These are phyloP conservation scores for Fusarium sp. DNA, from an alignment of 2,329 filamentous ascomycete species.

Conservation along the genomic window DNA sequence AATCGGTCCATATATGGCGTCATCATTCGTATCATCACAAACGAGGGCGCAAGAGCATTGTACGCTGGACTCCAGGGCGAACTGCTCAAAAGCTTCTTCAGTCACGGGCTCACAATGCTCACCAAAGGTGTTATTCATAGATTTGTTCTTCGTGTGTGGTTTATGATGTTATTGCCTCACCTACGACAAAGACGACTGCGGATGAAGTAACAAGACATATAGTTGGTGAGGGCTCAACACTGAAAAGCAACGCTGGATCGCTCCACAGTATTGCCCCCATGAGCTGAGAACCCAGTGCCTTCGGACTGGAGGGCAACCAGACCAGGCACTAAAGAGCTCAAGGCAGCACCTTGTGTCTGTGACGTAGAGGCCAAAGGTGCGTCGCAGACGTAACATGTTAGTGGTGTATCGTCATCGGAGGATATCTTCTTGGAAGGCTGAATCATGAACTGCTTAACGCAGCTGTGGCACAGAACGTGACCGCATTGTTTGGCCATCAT, in stretches of 20 bases:
- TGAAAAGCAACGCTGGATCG: conserved; percentile 85
- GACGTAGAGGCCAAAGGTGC: conserved; percentile 71
- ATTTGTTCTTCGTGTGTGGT: conserved; percentile 77
- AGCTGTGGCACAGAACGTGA: conserved; percentile 88
- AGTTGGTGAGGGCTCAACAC: conserved; percentile 62
- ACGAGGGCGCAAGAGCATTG: conserved; percentile 74
- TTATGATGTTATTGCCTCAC: conserved; percentile 55
- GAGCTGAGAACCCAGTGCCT: conserved; percentile 91
- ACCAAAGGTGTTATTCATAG: conserved; percentile 83
- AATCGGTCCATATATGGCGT: conserved; percentile 70
- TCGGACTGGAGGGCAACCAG: conserved; percentile 85
- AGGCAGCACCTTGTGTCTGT: conserved; percentile 55
- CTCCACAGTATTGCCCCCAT: conserved; percentile 84
- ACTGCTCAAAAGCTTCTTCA: conserved; percentile 84
- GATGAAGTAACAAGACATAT: conserved; percentile 26
- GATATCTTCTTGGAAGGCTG: conserved; percentile 58
- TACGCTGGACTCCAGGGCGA: conserved; percentile 83
- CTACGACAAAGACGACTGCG: conserved; percentile 40
- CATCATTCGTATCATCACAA: conserved; percentile 66
- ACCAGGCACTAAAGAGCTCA: conserved; percentile 73
- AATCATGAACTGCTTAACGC: conserved; percentile 84
- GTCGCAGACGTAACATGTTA: conserved; percentile 86
- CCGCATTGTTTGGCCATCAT: conserved; percentile 89
- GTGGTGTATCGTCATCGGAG: conserved; percentile 59
- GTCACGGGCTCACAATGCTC: conserved; percentile 87